Conservation (phyloP, 2,329 filamentous ascomycete species). For the Pyrenochaeta sp. region DNA sequence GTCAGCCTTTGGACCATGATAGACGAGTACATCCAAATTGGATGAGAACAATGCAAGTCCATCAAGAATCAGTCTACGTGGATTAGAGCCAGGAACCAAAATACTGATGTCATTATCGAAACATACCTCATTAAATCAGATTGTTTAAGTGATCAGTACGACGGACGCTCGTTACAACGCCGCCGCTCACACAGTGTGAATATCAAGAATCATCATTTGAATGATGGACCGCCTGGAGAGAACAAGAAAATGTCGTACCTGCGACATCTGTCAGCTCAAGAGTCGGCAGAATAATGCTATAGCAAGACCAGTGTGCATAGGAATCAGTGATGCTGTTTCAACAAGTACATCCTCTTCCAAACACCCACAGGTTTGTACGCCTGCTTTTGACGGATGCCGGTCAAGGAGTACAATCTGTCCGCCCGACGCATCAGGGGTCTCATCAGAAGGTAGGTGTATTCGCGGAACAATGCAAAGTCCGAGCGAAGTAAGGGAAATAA, state of each 20-base stretch:
- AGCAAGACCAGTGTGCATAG: slow-evolving; percentile 17
- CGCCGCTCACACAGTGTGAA: slow-evolving; percentile 75
- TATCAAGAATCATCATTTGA: slow-evolving; percentile 70
- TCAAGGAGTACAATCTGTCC: slow-evolving; percentile 68
- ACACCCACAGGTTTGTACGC: slow-evolving; percentile 72
- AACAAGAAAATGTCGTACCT: slow-evolving; percentile 42
- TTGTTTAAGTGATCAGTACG: slow-evolving; percentile 70
- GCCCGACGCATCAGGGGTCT: slow-evolving; percentile 74
- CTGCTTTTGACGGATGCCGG: slow-evolving; percentile 62
- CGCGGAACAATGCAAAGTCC: slow-evolving; percentile 11
- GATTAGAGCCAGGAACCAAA: slow-evolving; percentile 31
- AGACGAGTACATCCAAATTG: slow-evolving; percentile 12
- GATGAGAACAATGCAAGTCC: slow-evolving; percentile 31
- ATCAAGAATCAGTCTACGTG: slow-evolving; percentile 49
- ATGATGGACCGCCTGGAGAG: slow-evolving; percentile 54
- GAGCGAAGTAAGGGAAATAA: slow-evolving; percentile 17
- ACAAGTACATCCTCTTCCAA: slow-evolving; percentile 66
- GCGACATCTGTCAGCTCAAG: slow-evolving; percentile 25
- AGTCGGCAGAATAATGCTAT: slow-evolving; percentile 9
- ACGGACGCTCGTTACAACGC: slow-evolving; percentile 57
- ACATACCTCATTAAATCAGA: slow-evolving; percentile 75
- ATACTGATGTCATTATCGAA: neutral
- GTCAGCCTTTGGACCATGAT: slow-evolving; percentile 32
- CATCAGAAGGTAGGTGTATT: slow-evolving; percentile 56
- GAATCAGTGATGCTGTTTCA: slow-evolving; percentile 74